Percentiles rank a stretch among this genome's conserved stretches.
Evolutionary conservation across 345 rosid genomes (phyloP).

Genomic region (Trapa incisa): DNA sequence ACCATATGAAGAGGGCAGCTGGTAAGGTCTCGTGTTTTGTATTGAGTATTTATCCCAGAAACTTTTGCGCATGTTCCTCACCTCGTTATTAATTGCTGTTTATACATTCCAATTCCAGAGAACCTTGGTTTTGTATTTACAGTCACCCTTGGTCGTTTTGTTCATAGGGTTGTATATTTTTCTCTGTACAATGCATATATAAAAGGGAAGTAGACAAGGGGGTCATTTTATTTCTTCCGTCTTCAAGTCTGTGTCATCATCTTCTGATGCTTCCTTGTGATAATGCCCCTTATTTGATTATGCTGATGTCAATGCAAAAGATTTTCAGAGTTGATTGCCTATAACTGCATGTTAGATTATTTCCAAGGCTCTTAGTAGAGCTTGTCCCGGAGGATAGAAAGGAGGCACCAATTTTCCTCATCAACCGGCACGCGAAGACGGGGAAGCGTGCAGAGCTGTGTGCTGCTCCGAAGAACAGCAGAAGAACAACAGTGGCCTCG

Average conservation of each 20-base stretch:
- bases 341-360: too few relatives aligned
- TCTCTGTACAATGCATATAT: not conserved
- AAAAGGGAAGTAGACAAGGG: not conserved
- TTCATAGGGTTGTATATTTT: not conserved
- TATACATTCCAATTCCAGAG: not conserved
- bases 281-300: not conserved
- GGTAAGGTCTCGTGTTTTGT: not conserved
- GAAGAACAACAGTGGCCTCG: conserved; percentile 11
- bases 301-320: not conserved
- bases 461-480: conserved; percentile 49
- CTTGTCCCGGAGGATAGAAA: not conserved
- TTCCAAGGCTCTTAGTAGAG: too few relatives aligned
- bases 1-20: not conserved
- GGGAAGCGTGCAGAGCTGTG: conserved; percentile 86
- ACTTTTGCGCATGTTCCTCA: not conserved
- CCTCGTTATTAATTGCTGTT: not conserved
- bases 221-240: not conserved
- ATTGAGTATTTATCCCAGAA: not conserved
- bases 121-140: not conserved
- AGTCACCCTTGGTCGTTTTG: not conserved
- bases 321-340: not conserved
- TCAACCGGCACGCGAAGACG: conserved; percentile 66
- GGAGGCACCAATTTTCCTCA: conserved; percentile 13
- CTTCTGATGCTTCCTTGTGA: not conserved
- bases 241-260: not conserved